Base-by-base conservation (phyloP, 129 eudicot genomes). In the Silybum marianum region DNA sequence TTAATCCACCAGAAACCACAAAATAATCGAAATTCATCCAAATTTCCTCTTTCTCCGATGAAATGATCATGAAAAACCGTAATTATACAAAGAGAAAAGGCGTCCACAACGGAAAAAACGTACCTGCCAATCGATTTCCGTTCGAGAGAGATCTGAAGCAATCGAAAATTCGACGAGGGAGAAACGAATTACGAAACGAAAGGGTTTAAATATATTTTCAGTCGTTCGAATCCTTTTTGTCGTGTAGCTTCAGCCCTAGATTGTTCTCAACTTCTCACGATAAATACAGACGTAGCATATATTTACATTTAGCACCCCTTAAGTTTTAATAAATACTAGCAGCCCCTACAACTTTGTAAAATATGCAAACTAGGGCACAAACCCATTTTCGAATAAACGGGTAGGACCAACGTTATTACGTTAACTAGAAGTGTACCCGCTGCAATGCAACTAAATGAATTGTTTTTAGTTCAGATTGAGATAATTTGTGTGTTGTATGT, bases 211-310 rank as follows among this genome's bases (percentile, higher is more conserved):
- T 30, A 32, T 42, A 7, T 13, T 73, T n/a, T 3, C 48, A 63
- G 13, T 39, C 16, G 78, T 75, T 68, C 34, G 30, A 67, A 46
- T 16, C 22, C 22, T 75, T 69, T 70, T 82, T 82, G 81, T 75
- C 81, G 48, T 11, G 40, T 73, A 46, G 81, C 76, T 51, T 73
- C 28, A 76, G 25, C 44, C 67, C 90, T 84, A 88, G 90, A 88
- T 78, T 85, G 86, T 88, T 88, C 90, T 79, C 71, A 62, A 72
- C 78, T 84, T 66, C 62, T 84, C 81, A 79, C 18, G 85, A 28
- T 0, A 28, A 32, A 78, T 54, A 54, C 18, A 54, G 65, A 9
- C 6, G 2, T 18, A 58, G 6, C 65, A 38, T 51, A 44, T 36
- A 75, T 76, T 76, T 82, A 68, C 65, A 51, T 1, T 82, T 76